phyloP scores from a whole-genome alignment of 148 eudicot genomes.

The Rhododendron mucronatum region DNA sequence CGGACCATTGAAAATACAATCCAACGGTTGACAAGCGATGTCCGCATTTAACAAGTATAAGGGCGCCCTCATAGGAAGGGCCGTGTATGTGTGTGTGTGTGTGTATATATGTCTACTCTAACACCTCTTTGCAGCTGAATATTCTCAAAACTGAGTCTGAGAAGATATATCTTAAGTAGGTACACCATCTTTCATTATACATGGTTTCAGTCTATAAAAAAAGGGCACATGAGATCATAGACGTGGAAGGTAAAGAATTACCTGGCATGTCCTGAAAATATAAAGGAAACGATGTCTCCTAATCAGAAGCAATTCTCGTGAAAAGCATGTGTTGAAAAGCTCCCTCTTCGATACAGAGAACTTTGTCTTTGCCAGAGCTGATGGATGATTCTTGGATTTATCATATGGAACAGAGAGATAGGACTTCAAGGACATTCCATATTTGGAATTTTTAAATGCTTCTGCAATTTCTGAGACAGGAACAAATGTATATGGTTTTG shows the following conservation, averaged over 20 bases:
- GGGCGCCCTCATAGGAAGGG: too few relatives aligned
- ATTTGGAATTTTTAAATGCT: conserved; percentile 57
- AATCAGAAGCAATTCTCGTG: conserved; percentile 64
- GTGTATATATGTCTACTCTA: neutral
- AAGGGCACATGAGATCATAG: neutral
- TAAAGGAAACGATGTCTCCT: conserved; percentile 73
- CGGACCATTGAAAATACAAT: too few relatives aligned
- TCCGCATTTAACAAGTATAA: too few relatives aligned
- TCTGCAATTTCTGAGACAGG: conserved; percentile 64
- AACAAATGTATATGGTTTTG: conserved; percentile 63
- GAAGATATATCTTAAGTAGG: neutral
- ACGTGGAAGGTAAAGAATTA: conserved; percentile 17
- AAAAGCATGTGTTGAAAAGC: conserved; percentile 62
- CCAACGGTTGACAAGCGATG: too few relatives aligned
- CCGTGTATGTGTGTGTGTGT: too few relatives aligned
- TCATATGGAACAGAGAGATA: conserved; percentile 50
- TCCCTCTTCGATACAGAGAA: conserved; percentile 59
- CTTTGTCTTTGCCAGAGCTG: conserved; percentile 46
- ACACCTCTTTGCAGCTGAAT: neutral
- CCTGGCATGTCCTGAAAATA: conserved; percentile 76
- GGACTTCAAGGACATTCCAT: conserved; percentile 46
- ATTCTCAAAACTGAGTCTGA: neutral
- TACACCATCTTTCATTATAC: neutral
- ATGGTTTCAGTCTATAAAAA: neutral
- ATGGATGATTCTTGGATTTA: conserved; percentile 48